Base-by-base conservation (phyloP, 1,284 basidiomycete genomes). In the Rhodofomes roseus region DNA sequence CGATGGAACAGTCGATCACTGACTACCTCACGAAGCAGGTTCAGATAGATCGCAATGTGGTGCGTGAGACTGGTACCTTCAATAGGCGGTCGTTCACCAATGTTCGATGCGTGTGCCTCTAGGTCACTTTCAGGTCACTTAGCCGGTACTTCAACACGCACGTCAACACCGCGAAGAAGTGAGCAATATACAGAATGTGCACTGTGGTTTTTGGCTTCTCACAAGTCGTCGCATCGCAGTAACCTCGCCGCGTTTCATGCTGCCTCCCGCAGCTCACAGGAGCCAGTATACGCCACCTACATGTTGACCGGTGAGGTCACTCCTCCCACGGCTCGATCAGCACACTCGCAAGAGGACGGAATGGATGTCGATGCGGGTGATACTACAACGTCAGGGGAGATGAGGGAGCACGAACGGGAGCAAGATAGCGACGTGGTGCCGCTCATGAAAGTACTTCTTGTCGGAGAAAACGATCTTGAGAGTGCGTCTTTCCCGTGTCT, bases 141-240 rank as follows among this genome's bases (percentile, higher is more conserved):
- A 91, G 89, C 67, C 81, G 87, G 62, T 81, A 81, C 50, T 79
- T 89, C 46, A 76, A 77, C 0, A 77, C 91, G 56, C 86, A 91
- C 66, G 88, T 91, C 63, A 89, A 90, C 68, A 72, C 74, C 37
- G 89, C 90, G 11, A 91, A 90, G 71, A 86, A 85, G 89, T 90
- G 50, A 52, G 31, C 31, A 3, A 8, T 8, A 44, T 44, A n/a
- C n/a, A n/a, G n/a, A n/a, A n/a, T n/a, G n/a, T n/a, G n/a, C n/a
- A n/a, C n/a, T n/a, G n/a, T n/a, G n/a, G n/a, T n/a, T n/a, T n/a
- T n/a, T n/a, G n/a, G n/a, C n/a, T n/a, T n/a, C n/a, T n/a, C n/a
- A n/a, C n/a, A n/a, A n/a, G n/a, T n/a, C n/a, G n/a, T n/a, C n/a
- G n/a, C n/a, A 36, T 18, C 29, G 12, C 65, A 92, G 89, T 65